Evolutionary conservation across 129 eudicot genomes (phyloP).

Genomic region (Flaveria bidentis): DNA sequence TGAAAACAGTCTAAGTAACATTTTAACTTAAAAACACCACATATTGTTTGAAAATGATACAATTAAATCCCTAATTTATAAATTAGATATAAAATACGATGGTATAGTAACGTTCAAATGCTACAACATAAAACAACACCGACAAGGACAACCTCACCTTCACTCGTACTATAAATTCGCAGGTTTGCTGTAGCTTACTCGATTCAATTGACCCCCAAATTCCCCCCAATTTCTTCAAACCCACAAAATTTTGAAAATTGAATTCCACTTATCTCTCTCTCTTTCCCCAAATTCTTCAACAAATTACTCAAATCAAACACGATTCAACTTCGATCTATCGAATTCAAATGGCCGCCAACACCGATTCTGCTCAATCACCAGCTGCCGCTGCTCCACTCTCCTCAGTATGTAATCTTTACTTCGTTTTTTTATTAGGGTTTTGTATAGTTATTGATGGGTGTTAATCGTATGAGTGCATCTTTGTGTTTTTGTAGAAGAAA

Average conservation of each 20-base stretch:
- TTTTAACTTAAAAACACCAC: no score
- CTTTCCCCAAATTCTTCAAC: neutral
- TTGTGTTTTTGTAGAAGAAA: slow-evolving; percentile 54
- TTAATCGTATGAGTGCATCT: neutral
- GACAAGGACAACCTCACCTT: slow-evolving; percentile 10
- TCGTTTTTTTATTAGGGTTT: neutral
- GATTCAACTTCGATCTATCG: slow-evolving; percentile 19
- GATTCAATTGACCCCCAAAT: neutral
- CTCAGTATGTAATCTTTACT: slow-evolving; percentile 7
- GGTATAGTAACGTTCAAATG: neutral
- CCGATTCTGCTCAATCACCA: slow-evolving; percentile 23
- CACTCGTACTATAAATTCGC: neutral
- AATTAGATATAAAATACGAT: neutral
- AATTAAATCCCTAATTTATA: neutral
- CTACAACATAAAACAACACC: neutral
- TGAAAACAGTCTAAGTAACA: no score
- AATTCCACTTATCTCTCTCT: slow-evolving; percentile 18
- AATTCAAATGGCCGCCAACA: slow-evolving; percentile 32
- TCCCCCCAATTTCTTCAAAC: slow-evolving; percentile 25
- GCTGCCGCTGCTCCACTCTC: slow-evolving; percentile 16
- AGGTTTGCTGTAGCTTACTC: neutral
- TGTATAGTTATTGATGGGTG: neutral
- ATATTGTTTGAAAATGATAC: no score
- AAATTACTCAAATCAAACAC: slow-evolving; percentile 7
- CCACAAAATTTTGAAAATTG: slow-evolving; percentile 17